phyloP scores from a whole-genome alignment of 2,329 filamentous ascomycete species.

The Aspergillus hortae region DNA sequence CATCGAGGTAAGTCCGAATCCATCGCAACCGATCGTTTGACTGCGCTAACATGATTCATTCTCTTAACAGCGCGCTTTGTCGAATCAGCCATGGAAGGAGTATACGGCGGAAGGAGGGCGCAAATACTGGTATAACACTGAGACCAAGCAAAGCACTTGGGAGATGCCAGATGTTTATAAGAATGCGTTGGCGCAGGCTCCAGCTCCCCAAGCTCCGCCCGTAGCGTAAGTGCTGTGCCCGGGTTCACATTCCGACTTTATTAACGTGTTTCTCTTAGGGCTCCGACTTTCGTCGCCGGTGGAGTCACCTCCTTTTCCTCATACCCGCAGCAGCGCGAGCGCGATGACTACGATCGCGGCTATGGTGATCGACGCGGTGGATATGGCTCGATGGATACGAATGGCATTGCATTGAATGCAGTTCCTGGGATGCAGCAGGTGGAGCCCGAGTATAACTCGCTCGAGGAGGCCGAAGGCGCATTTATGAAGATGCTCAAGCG shows the following conservation, averaged over 20 bases:
- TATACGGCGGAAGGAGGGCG: constrained; percentile 81
- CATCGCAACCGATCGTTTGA: constrained; percentile 3
- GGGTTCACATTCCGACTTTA: neutral
- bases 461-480: constrained; percentile 86
- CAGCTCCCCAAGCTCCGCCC: constrained; percentile 41
- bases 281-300: constrained; percentile 58
- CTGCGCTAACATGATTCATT: constrained; percentile 13
- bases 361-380: constrained; percentile 46
- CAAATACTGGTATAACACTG: constrained; percentile 93
- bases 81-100: constrained; percentile 87
- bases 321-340: constrained; percentile 44
- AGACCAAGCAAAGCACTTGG: constrained; percentile 91
- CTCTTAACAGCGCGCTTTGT: constrained; percentile 64
- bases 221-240: constrained; percentile 41
- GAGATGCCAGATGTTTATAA: constrained; percentile 85
- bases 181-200: constrained; percentile 62
- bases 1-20: constrained; percentile 61
- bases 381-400: constrained; percentile 41
- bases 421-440: constrained; percentile 41
- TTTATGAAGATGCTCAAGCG: constrained; percentile 88
- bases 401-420: constrained; percentile 37
- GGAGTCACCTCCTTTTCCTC: constrained; percentile 45
- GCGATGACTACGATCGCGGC: constrained; percentile 47
- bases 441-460: constrained; percentile 73
- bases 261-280: constrained; percentile 29